Conservation (phyloP, 73 alveolate genomes). For the Blepharisma japonicum region DNA sequence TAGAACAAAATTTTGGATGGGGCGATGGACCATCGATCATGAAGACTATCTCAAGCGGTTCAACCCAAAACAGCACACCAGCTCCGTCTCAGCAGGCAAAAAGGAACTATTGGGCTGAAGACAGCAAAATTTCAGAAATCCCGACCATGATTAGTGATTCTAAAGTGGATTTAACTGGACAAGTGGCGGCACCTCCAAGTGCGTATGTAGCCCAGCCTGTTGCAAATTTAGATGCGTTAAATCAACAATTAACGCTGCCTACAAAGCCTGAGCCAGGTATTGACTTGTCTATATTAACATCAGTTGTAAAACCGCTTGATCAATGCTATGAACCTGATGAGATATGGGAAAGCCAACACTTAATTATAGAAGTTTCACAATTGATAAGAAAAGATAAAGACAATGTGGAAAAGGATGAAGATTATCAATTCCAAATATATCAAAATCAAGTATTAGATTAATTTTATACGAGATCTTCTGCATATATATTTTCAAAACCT, state of each 20-base stretch:
- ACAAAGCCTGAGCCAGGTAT: conserved; percentile 19
- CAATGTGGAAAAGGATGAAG: background rate
- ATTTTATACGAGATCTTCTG: conserved; percentile 19
- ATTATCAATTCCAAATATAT: background rate
- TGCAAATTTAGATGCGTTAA: conserved; percentile 1
- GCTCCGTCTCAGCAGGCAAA: background rate
- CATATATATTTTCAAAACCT: background rate
- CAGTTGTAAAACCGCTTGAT: background rate
- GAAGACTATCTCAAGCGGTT: too few relatives aligned
- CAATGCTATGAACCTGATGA: conserved; percentile 4
- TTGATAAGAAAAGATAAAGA: conserved; percentile 1
- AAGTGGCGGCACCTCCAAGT: conserved; percentile 21
- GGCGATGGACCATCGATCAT: too few relatives aligned
- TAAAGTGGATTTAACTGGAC: background rate
- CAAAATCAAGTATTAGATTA: too few relatives aligned
- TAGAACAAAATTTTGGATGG: too few relatives aligned
- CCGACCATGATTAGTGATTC: conserved; percentile 18
- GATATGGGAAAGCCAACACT: conserved; percentile 15
- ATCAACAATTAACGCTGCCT: background rate
- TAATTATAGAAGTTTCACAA: conserved; percentile 3
- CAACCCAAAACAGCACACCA: too few relatives aligned
- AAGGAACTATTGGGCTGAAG: conserved; percentile 17
- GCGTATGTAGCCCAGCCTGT: background rate
- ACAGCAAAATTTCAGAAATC: background rate
- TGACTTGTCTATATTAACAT: conserved; percentile 16